Base-by-base conservation (phyloP, 352 stramenopile genomes). In the Globisporangium mamillatum region DNA sequence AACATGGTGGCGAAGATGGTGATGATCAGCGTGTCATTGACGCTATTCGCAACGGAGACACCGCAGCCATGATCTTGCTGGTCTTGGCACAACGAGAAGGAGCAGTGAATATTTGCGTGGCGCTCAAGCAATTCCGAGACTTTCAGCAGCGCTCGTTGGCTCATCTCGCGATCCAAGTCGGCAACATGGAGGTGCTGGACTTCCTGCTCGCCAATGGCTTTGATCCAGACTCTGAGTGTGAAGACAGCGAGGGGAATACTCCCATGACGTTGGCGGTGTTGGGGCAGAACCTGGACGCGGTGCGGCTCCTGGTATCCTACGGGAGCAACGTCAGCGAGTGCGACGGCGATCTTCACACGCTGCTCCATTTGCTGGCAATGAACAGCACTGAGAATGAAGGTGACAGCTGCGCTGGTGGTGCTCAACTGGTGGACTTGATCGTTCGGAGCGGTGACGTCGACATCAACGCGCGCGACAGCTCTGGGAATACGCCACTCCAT, bases 401-500 rank as follows among this genome's bases (percentile, higher is more conserved):
- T 22, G 29, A 60, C 36, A 41, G 36, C 36, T 41, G 10, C 9
- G 16, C 8, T 32, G 22, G 8, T 20, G 22, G 7, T 9, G 14
- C n/a, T 53, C 36, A 16, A 16, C 12, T 64, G 5, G 58, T 66
- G 38, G 25, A 66, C 27, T 25, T 41, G 41, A 12, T 66, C 60
- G 16, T 66, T 25, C 60, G 25, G 18, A 57, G 60, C 16, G 48
- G 29, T 20, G 46, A 58, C 8, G 20, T 58, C 25, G 50, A 78
- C 27, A 48, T 86, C 16, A 67, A 80, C 22, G 54, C 64, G 1
- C 55, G 70, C 6, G 74, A 86, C 44, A 38, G 50, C n/a, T 69
- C 66, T 24, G 71, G 70, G 20, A 84, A 86, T 56, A 78, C 74
- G 4, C 71, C 75, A 36, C 60, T 86, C 7, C 78, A 83, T 48